phyloP scores from a whole-genome alignment of 768 basidiomycete species.

The Asterophora parasitica region DNA sequence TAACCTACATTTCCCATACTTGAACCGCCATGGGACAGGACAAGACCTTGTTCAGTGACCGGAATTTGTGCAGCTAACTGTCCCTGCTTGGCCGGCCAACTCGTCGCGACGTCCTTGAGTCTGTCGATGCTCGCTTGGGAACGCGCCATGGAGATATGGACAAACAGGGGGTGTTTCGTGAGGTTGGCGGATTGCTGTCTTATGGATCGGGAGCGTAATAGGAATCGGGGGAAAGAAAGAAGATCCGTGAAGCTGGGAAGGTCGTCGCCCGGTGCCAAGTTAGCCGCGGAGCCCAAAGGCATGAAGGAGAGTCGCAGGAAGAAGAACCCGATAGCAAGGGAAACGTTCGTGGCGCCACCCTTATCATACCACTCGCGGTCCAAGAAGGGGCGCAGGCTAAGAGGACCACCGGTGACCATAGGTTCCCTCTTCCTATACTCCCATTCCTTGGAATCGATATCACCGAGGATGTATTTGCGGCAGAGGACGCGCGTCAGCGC shows the following conservation, averaged over 20 bases:
- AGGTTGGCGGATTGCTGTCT: slow-evolving; percentile 29
- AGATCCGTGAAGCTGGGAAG: slow-evolving; percentile 38
- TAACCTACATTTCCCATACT: slow-evolving; percentile 34
- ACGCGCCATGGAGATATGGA: slow-evolving; percentile 32
- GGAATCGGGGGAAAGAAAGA: slow-evolving; percentile 43
- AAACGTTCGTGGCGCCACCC: slow-evolving; percentile 43
- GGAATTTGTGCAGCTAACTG: slow-evolving; percentile 7
- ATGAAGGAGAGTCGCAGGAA: slow-evolving; percentile 41
- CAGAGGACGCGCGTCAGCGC: slow-evolving; percentile 48
- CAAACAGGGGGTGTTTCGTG: slow-evolving; percentile 42
- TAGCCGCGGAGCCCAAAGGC: slow-evolving; percentile 30
- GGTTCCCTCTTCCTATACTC: slow-evolving; percentile 43
- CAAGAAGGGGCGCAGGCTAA: slow-evolving; percentile 48
- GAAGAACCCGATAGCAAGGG: slow-evolving; percentile 38
- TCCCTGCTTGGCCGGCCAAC: slow-evolving; percentile 18
- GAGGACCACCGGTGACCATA: slow-evolving; percentile 42
- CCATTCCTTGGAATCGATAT: slow-evolving; percentile 51
- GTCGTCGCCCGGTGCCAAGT: slow-evolving; percentile 27
- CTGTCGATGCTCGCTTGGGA: slow-evolving; percentile 23
- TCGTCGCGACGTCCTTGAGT: slow-evolving; percentile 17
- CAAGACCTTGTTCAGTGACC: slow-evolving; percentile 12
- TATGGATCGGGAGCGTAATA: slow-evolving; percentile 35
- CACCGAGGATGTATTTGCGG: slow-evolving; percentile 39
- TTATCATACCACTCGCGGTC: slow-evolving; percentile 39
- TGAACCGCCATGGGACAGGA: slow-evolving; percentile 15